These are phyloP conservation scores for Melaleuca alternifolia DNA, from an alignment of 345 rosid genomes.

Conservation along the genomic window DNA sequence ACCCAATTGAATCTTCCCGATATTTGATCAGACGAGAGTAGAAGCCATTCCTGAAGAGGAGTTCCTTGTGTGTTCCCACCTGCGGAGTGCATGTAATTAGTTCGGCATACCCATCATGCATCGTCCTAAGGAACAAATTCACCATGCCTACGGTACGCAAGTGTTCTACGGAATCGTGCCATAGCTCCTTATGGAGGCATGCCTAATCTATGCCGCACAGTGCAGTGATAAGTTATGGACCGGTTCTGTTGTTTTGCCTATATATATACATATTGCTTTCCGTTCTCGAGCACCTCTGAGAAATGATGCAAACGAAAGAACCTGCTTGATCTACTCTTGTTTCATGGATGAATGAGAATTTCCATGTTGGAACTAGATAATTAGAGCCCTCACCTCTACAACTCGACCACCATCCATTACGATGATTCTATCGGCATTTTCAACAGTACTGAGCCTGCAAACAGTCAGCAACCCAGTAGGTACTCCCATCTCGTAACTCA, in stretches of 20 bases:
- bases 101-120: not conserved
- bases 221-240: not conserved
- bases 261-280: not conserved
- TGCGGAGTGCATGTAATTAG: not conserved
- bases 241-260: not conserved
- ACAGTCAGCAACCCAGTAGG: not conserved
- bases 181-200: not conserved
- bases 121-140: not conserved
- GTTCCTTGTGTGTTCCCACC: conserved; percentile 32
- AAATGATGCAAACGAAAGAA: not conserved
- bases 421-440: conserved; percentile 20
- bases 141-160: not conserved
- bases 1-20: conserved; percentile 3
- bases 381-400: conserved; percentile 19
- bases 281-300: not conserved
- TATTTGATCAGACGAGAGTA: conserved; percentile 15
- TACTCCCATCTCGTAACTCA: not conserved
- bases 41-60: conserved; percentile 15
- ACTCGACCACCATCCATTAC: conserved; percentile 29
- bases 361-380: not conserved
- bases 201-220: not conserved
- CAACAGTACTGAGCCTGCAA: conserved; percentile 26
- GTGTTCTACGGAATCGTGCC: not conserved
- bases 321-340: not conserved
- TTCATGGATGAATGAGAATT: not conserved